A percentile compares a stretch with the other conserved stretches of the same genome.
phyloP scores from a whole-genome alignment of 345 rosid genomes.

The Turritis glabra region DNA sequence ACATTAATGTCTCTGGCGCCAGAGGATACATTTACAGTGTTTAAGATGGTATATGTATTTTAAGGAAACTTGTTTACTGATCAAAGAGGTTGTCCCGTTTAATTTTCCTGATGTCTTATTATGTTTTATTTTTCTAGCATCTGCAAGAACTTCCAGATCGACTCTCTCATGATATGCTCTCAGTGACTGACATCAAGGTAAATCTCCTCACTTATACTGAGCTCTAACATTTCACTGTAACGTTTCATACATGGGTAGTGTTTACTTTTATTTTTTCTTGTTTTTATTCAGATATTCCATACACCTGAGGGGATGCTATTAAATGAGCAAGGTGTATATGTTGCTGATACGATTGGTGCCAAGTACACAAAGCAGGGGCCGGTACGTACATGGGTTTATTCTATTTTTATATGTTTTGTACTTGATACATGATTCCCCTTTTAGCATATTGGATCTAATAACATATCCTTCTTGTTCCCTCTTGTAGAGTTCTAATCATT shows the following conservation, averaged over 20 bases:
- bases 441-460: conserved; percentile 42
- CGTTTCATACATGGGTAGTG: not conserved
- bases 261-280: not conserved
- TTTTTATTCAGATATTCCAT: conserved; percentile 60
- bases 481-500: conserved; percentile 49
- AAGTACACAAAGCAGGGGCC: conserved; percentile 65
- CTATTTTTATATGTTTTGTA: not conserved
- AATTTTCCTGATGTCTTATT: conserved; percentile 25
- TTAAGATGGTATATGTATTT: conserved; percentile 61
- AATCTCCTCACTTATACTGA: conserved; percentile 15
- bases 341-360: conserved; percentile 69
- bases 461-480: conserved; percentile 32
- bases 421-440: not conserved
- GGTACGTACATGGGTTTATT: conserved; percentile 34
- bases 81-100: conserved; percentile 10
- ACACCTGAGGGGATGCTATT: conserved; percentile 95
- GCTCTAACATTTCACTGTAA: too few relatives aligned
- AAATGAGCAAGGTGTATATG: conserved; percentile 82
- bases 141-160: conserved; percentile 68
- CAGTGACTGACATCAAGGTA: conserved; percentile 78
- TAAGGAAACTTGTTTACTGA: not conserved
- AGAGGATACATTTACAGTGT: conserved; percentile 62
- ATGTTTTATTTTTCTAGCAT: conserved; percentile 51
- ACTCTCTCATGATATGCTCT: conserved; percentile 74
- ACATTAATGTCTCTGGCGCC: conserved; percentile 86